Conservation (phyloP, 768 basidiomycete genomes). For the Rubroboletus satanas region DNA sequence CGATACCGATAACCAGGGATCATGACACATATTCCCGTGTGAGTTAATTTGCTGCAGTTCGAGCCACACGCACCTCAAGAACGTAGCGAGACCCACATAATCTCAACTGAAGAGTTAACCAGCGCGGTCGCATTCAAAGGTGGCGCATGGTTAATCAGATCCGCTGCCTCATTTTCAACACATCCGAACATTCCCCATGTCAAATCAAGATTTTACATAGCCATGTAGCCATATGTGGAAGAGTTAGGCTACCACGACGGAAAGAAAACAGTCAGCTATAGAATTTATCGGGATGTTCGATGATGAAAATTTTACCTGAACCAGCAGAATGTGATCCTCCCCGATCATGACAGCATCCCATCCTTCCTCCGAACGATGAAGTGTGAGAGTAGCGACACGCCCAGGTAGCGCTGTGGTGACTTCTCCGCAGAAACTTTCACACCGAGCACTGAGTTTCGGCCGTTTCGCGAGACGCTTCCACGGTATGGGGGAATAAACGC, state of each 20-base stretch:
- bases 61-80: background rate
- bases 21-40: background rate
- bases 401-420: slow-evolving; percentile 30
- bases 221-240: slow-evolving; percentile 24
- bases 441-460: slow-evolving; percentile 7
- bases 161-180: background rate
- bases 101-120: too few species aligned
- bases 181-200: background rate
- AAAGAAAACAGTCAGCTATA: background rate
- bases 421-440: slow-evolving; percentile 18
- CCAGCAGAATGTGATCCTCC: slow-evolving; percentile 34
- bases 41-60: too few species aligned
- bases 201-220: slow-evolving; percentile 19
- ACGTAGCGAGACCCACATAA: background rate
- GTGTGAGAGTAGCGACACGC: slow-evolving; percentile 17
- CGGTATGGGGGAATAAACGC: background rate
- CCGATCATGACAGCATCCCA: slow-evolving; percentile 36
- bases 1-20: background rate
- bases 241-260: slow-evolving; percentile 5
- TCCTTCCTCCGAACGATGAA: slow-evolving; percentile 10
- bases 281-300: background rate
- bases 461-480: slow-evolving; percentile 19
- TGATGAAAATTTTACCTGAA: slow-evolving; percentile 23
- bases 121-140: background rate
- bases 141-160: background rate